Conservation (phyloP, 345 rosid genomes). For the Nasturtium officinale region DNA sequence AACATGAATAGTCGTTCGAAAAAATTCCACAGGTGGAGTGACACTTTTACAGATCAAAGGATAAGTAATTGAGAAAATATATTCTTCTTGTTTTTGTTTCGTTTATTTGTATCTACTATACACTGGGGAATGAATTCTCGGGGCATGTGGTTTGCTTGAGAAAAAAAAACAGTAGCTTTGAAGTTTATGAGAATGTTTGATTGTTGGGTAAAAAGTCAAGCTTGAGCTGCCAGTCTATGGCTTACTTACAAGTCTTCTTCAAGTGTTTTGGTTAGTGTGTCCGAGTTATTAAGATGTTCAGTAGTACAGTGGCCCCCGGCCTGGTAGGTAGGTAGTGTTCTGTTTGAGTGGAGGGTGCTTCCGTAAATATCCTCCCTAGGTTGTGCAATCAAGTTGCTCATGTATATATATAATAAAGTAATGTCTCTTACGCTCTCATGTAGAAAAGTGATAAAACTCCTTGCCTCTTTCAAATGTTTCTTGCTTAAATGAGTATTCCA, state of each 20-base stretch:
- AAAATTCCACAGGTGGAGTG: slow-evolving; percentile 5
- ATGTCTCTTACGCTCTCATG: slow-evolving; percentile 23
- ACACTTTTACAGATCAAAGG: slow-evolving; percentile 17
- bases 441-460: slow-evolving; percentile 19
- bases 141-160: slow-evolving; percentile 27
- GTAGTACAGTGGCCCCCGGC: slow-evolving; percentile 30
- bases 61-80: slow-evolving; percentile 30
- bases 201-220: slow-evolving; percentile 40
- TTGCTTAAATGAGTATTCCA: slow-evolving; percentile 50
- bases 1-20: slow-evolving; percentile 31
- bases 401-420: slow-evolving; percentile 7
- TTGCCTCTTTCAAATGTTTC: slow-evolving; percentile 40
- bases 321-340: slow-evolving; percentile 36
- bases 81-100: background rate
- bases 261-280: slow-evolving; percentile 13
- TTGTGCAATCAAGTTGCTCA: slow-evolving; percentile 31
- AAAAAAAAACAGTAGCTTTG: slow-evolving; percentile 29
- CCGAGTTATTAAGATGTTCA: slow-evolving; percentile 11
- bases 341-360: slow-evolving; percentile 30
- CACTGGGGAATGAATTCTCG: slow-evolving; percentile 25
- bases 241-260: slow-evolving; percentile 34
- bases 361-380: slow-evolving; percentile 6
- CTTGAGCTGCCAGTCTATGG: slow-evolving; percentile 46
- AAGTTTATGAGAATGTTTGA: slow-evolving; percentile 33
- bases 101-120: slow-evolving; percentile 3